These are phyloP conservation scores for Globisporangium camurandrum DNA, from an alignment of 352 stramenopile species.

Conservation along the genomic window DNA sequence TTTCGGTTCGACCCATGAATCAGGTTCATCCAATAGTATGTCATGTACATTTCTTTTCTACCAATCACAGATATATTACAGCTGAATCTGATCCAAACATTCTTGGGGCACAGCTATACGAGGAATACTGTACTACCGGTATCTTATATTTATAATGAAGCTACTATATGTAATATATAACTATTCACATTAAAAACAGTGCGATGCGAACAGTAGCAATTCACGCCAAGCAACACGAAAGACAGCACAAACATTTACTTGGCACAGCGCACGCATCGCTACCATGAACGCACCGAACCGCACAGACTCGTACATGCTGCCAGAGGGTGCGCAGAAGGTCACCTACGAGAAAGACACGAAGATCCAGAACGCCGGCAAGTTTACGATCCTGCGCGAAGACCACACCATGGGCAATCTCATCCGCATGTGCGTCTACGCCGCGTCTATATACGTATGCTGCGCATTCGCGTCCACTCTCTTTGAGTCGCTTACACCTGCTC, in stretches of 20 bases:
- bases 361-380: slow-evolving; percentile 96
- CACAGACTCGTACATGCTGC: slow-evolving; percentile 82
- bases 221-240: background rate
- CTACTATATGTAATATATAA: no score
- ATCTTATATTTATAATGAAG: no score
- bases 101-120: no score
- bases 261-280: background rate
- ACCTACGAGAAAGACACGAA: slow-evolving; percentile 96
- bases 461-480: background rate
- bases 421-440: slow-evolving; percentile 80
- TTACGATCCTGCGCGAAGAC: slow-evolving; percentile 98
- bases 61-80: no score
- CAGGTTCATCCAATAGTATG: no score
- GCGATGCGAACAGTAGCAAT: no score
- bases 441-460: background rate
- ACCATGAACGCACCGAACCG: slow-evolving; percentile 79
- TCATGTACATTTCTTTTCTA: no score
- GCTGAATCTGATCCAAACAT: no score
- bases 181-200: no score
- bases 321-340: slow-evolving; percentile 86
- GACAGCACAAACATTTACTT: background rate
- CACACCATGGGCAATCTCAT: slow-evolving; percentile 98
- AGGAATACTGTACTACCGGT: no score
- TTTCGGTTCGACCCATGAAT: no score
- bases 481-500: background rate